phyloP scores from a whole-genome alignment of 2,329 filamentous ascomycete genomes.

The Hymenoscyphus infarciens region DNA sequence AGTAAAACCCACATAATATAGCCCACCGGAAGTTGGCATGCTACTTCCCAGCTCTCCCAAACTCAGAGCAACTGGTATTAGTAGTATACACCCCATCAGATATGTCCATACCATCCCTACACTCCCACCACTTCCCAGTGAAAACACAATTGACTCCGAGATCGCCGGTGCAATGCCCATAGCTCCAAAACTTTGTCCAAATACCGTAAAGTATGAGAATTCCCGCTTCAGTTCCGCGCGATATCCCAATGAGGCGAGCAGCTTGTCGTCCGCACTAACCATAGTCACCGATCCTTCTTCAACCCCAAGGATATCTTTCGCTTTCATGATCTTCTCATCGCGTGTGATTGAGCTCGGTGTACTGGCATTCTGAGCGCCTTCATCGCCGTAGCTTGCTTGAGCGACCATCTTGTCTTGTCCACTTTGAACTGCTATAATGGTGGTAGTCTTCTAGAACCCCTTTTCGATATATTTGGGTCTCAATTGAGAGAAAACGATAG shows the following conservation, averaged over 20 bases:
- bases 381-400: background rate
- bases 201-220: slow-evolving; percentile 34
- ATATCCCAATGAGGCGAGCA: slow-evolving; percentile 32
- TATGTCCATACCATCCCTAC: slow-evolving; percentile 36
- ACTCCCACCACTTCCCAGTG: slow-evolving; percentile 30
- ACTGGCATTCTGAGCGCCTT: slow-evolving; percentile 1
- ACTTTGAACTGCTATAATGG: background rate
- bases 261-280: slow-evolving; percentile 28
- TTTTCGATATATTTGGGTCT: background rate
- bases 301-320: slow-evolving; percentile 8
- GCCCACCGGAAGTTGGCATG: slow-evolving; percentile 34
- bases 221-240: slow-evolving; percentile 34
- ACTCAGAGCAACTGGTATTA: slow-evolving; percentile 34
- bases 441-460: too few species aligned
- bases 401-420: slow-evolving; percentile 5
- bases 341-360: slow-evolving; percentile 8
- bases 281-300: slow-evolving; percentile 15
- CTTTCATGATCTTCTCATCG: slow-evolving; percentile 13
- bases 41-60: slow-evolving; percentile 34
- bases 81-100: slow-evolving; percentile 30
- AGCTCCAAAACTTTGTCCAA: slow-evolving; percentile 35
- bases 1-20: slow-evolving; percentile 30
- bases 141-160: slow-evolving; percentile 34
- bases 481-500: background rate
- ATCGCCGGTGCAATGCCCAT: slow-evolving; percentile 36